Base-by-base conservation (phyloP, 2,329 filamentous ascomycete species). In the Pestalotiopsis sp. region DNA sequence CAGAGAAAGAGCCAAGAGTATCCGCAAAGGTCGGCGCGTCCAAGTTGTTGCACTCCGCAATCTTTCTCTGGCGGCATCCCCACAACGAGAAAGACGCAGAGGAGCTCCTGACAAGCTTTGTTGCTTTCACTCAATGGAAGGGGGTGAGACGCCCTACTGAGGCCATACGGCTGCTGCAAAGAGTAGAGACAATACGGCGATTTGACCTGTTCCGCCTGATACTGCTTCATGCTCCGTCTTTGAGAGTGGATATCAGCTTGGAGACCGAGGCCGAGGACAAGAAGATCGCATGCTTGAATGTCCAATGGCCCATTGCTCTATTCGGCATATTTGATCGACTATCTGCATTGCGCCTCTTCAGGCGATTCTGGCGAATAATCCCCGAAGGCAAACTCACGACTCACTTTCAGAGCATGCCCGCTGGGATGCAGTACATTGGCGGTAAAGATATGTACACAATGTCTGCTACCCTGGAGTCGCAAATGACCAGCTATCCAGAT, bases 381-480 rank as follows among this genome's bases (percentile, higher is more conserved):
- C 58, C 66, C 3, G 66, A 62, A n/a, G 66, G 23, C 12, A 56
- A 62, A 13, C 62, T 67, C 59, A 52, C 49, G 6, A n/a, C 36
- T n/a, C n/a, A 36, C 6, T 20, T 17, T 14, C 4, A 49, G 2
- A 17, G 25, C 20, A 17, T 23, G 9, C 20, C 27, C 14, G 17
- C 56, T 14, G 31, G 31, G 31, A 36, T 36, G 31, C 31, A 36
- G 7, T 36, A 36, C 31, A 9, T 36, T 36, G 31, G 7, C 9
- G 31, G 31, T 36, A 36, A 36, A 36, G 66, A 67, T 38, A 13
- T 40, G 14, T 38, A 67, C n/a, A 63, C 62, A 11, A 36, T 57
- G n/a, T 14, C 36, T 20, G 41, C 66, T 4, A 38, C 12, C 41
- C 66, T 67, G 4, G 36, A 41, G 41, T 63, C 66, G 20, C 49